Evolutionary conservation across 192 early-diverging fungal genomes (phyloP).

Genomic region (Backusella australiensis): DNA sequence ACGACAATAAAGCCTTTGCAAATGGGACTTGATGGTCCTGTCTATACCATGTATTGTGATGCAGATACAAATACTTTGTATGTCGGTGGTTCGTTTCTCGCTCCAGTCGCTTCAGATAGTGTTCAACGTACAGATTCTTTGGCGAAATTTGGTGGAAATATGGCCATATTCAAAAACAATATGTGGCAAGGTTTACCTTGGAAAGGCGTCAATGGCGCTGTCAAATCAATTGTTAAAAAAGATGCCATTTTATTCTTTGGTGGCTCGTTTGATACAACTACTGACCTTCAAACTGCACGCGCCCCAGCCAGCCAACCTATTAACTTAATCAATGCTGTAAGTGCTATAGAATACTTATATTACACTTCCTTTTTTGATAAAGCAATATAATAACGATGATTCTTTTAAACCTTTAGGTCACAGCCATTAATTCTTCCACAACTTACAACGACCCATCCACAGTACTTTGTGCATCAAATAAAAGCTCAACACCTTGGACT

Average conservation of each 20-base stretch:
- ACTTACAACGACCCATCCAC: not conserved
- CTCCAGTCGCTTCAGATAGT: constrained; percentile 10
- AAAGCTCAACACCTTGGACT: not conserved
- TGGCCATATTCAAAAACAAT: constrained; percentile 31
- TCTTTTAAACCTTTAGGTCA: not conserved
- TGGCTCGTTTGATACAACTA: constrained; percentile 62
- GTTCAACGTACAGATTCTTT: constrained; percentile 7
- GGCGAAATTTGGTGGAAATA: constrained; percentile 20
- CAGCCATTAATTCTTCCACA: not conserved
- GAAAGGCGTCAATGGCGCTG: constrained; percentile 67
- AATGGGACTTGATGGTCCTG: constrained; percentile 35
- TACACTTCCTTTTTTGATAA: not conserved
- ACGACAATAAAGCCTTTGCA: constrained; percentile 11
- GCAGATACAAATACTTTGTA: not conserved
- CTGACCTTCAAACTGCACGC: constrained; percentile 51
- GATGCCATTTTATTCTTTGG: constrained; percentile 58
- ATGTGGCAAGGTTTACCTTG: constrained; percentile 59
- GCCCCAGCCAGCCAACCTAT: constrained; percentile 50
- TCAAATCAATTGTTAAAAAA: constrained; percentile 52
- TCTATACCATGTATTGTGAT: constrained; percentile 32
- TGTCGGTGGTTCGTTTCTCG: constrained; percentile 33
- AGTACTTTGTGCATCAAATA: not conserved
- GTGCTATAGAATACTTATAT: not conserved
- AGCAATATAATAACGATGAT: not conserved
- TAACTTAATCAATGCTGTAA: constrained; percentile 35